phyloP scores from a whole-genome alignment of 495 filamentous ascomycete genomes.

The Gamarada debralockiae region DNA sequence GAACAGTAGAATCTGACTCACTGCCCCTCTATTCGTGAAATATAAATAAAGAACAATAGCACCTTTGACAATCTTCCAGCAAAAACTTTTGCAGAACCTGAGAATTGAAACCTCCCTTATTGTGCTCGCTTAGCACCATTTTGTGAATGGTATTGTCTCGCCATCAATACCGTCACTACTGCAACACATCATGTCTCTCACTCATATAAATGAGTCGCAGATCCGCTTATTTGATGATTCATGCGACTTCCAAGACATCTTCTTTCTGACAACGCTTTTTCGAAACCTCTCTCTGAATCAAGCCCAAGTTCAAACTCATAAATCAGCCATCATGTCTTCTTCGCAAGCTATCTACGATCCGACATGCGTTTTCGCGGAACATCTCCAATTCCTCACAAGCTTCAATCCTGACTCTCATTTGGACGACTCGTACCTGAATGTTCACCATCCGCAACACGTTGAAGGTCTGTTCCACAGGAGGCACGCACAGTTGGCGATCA shows the following conservation, averaged over 20 bases:
- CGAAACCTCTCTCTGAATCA: no score
- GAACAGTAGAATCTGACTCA: not conserved
- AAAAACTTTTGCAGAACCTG: not conserved
- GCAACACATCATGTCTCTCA: not conserved
- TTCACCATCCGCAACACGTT: not conserved
- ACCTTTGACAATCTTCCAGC: no score
- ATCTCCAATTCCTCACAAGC: not conserved
- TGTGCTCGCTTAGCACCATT: not conserved
- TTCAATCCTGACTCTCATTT: not conserved
- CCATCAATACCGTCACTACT: not conserved
- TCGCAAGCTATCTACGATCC: not conserved
- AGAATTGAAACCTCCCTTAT: not conserved
- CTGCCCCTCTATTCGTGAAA: not conserved
- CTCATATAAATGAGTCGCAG: no score
- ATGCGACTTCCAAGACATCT: no score
- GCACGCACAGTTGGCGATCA: not conserved
- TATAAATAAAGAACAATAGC: not conserved
- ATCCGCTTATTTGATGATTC: no score
- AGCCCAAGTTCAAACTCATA: no score
- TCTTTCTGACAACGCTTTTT: no score
- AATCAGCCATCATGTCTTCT: not conserved
- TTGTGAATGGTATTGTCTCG: not conserved
- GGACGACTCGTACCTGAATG: not conserved
- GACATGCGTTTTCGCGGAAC: not conserved
- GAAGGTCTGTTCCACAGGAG: not conserved